Percentiles rank a stretch among this genome's conserved stretches.
Conservation (phyloP, 768 basidiomycete genomes). For the Termitomyces heimii region DNA sequence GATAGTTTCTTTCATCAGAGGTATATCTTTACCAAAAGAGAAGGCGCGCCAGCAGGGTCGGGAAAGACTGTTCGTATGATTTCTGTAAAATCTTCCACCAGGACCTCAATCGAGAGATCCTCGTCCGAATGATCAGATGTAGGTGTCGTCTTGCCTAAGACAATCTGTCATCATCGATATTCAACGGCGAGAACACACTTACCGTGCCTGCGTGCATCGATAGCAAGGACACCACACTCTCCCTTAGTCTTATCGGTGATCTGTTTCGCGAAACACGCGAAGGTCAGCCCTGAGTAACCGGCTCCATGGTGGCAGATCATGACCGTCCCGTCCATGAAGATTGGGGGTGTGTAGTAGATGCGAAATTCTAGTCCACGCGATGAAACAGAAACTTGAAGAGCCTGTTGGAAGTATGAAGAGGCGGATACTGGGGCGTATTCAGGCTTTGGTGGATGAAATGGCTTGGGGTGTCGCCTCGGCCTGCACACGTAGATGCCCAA, state of each 20-base stretch:
- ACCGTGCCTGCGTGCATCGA: conserved; percentile 91
- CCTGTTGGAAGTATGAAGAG: conserved; percentile 68
- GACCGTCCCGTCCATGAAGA: conserved; percentile 49
- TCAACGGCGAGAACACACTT: conserved; percentile 15
- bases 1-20: not conserved
- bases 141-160: conserved; percentile 59
- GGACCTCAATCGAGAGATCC: conserved; percentile 67
- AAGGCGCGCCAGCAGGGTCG: conserved; percentile 54
- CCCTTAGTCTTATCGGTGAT: conserved; percentile 52
- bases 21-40: conserved; percentile 55
- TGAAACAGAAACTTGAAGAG: conserved; percentile 69
- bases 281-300: conserved; percentile 85
- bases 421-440: conserved; percentile 78
- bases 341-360: conserved; percentile 79
- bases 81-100: conserved; percentile 70
- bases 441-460: conserved; percentile 43
- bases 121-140: conserved; percentile 32
- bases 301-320: conserved; percentile 95
- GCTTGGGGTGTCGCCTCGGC: conserved; percentile 24
- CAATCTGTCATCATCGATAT: not conserved
- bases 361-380: conserved; percentile 60
- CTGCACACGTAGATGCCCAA: conserved; percentile 19
- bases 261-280: conserved; percentile 87
- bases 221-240: conserved; percentile 74
- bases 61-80: conserved; percentile 69